Conservation (phyloP, 768 basidiomycete genomes). For the Xerocomellus amylosporus region DNA sequence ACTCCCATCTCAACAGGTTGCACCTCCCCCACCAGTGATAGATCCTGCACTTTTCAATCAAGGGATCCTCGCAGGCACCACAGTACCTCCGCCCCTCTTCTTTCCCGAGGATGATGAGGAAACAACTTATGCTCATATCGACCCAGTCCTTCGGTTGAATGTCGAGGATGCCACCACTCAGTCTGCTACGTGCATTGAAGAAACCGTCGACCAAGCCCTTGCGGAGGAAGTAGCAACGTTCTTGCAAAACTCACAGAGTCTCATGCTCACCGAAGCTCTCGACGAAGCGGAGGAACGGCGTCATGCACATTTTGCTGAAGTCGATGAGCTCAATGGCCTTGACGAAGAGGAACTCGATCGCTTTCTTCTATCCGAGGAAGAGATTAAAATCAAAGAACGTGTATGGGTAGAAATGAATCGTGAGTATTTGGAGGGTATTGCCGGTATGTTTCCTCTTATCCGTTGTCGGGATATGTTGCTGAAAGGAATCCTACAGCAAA, state of each 20-base stretch:
- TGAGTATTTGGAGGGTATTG: constrained; percentile 86
- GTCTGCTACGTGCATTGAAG: constrained; percentile 46
- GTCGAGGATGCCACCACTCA: constrained; percentile 13
- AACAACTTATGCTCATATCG: constrained; percentile 45
- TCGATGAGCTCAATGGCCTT: constrained; percentile 69
- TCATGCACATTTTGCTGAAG: constrained; percentile 45
- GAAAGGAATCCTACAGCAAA: constrained; percentile 58
- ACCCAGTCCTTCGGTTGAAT: constrained; percentile 48
- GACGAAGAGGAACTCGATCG: constrained; percentile 88
- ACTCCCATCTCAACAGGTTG: constrained; percentile 13
- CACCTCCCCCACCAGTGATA: constrained; percentile 33
- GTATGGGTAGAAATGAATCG: constrained; percentile 93
- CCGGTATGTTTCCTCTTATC: constrained; percentile 43
- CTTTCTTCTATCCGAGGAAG: constrained; percentile 74
- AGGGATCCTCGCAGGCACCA: constrained; percentile 63
- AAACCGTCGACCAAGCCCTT: constrained; percentile 58
- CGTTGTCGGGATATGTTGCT: constrained; percentile 36
- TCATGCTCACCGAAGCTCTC: constrained; percentile 57
- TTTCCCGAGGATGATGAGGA: constrained; percentile 46
- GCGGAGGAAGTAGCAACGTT: constrained; percentile 69
- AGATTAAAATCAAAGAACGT: constrained; percentile 82
- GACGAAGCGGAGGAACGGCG: constrained; percentile 66
- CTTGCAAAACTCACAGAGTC: constrained; percentile 59
- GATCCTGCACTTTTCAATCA: constrained; percentile 61
- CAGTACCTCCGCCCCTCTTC: constrained; percentile 38